Conservation (phyloP, 768 basidiomycete genomes). For the Tylopilus felleus region DNA sequence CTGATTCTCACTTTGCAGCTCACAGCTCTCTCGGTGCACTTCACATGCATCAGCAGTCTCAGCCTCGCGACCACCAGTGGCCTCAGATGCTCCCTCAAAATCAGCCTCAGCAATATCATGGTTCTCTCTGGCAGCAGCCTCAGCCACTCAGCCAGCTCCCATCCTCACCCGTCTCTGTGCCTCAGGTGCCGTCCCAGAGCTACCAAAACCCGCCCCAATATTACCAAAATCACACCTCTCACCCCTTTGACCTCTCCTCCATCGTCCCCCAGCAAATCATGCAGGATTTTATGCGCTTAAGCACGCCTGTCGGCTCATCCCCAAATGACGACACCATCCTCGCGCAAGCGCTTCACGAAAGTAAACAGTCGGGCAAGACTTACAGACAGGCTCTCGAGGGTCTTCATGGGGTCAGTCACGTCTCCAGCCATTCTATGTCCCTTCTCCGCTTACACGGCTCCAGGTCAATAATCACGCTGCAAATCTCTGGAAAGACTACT, state of each 20-base stretch:
- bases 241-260: constrained; percentile 33
- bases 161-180: constrained; percentile 31
- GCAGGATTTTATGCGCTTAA: constrained; percentile 54
- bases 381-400: constrained; percentile 67
- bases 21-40: constrained; percentile 8
- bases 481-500: constrained; percentile 78
- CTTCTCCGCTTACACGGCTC: constrained; percentile 3
- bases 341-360: constrained; percentile 43
- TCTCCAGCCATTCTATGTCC: neutral
- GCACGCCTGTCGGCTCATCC: constrained; percentile 47
- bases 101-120: constrained; percentile 29
- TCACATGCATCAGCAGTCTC: constrained; percentile 21
- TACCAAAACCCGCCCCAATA: constrained; percentile 19
- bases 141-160: constrained; percentile 33
- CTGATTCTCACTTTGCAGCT: constrained; percentile 16
- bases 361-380: constrained; percentile 40
- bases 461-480: constrained; percentile 48
- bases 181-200: constrained; percentile 18
- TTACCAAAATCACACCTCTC: constrained; percentile 18
- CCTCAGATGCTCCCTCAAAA: constrained; percentile 27
- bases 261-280: constrained; percentile 49
- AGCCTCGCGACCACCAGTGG: constrained; percentile 19
- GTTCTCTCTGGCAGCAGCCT: constrained; percentile 31
- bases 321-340: constrained; percentile 58
- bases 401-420: constrained; percentile 56